Base-by-base conservation (phyloP, 768 basidiomycete genomes). In the Pleurotus salmoneostramineus region DNA sequence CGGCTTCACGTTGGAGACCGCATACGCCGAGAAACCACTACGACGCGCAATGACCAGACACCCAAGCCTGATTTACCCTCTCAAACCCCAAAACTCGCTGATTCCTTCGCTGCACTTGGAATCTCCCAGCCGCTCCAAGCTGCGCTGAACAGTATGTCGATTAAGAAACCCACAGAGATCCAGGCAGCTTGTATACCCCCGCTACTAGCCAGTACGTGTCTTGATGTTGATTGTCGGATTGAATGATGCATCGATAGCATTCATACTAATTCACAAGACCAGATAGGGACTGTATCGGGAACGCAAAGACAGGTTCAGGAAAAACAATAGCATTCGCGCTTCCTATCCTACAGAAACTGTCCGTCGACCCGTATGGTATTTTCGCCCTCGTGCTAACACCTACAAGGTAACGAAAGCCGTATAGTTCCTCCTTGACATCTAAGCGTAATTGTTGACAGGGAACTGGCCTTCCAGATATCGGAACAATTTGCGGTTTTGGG, bases 311-410 rank as follows among this genome's bases (percentile, higher is more conserved):
- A 0, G 97, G 97, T 54, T 95, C 93, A 1, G 96, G 96, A 65
- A 99, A 99, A 75, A 99, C 97, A 0, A 85, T 99, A 58, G 95
- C 97, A 0, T 99, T 99, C 64, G 97, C 96, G 0, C 72, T 98
- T 4, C 97, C 97, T 4, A 98, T 98, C 57, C 76, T 98, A 5
- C 94, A 99, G 69, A 83, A 83, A 64, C 79, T 99, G 34, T 85
- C 90, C 0, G 74, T 79, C 4, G 96, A 98, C 71, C 96, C 97
- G 0, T 97, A 93, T 64, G 97, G 96, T 1, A 90, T 98, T 46
- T 98, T 89, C 69, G 94, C 94, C 0, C 79, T 98, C 11, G 84
- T 99, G 0, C 75, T 99, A 17, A 98, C 97, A 12, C 97, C 97
- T 2, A 98, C 97, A 6, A 83, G 96, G 96, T 95, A 64, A 51